Percentiles rank a stretch among this genome's conserved stretches.
Evolutionary conservation across 257 asterid genomes (phyloP).

Genomic region (Fraxinus americana): DNA sequence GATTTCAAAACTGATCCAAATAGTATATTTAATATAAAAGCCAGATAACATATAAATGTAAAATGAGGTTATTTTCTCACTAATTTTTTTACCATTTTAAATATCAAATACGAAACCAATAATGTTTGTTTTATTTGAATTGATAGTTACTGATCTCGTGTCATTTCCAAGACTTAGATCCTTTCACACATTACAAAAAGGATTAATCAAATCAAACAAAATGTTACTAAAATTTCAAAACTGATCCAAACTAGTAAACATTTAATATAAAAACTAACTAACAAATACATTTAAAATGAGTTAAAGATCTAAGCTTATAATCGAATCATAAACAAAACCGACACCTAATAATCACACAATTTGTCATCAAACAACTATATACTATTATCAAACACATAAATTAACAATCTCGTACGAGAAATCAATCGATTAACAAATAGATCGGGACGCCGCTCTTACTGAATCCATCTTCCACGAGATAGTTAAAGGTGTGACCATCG

Average conservation of each 20-base stretch:
- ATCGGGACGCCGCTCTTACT: constrained; percentile 36
- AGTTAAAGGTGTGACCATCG: constrained; percentile 54
- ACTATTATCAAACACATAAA: background rate
- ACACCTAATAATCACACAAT: constrained; percentile 3
- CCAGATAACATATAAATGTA: background rate
- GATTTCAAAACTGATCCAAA: constrained; percentile 11
- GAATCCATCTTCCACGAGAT: constrained; percentile 53
- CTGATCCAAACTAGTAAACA: constrained; percentile 1
- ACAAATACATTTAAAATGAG: background rate
- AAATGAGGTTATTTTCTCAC: background rate
- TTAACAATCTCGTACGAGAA: constrained; percentile 17
- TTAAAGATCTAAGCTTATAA: constrained; percentile 19
- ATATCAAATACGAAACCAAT: background rate
- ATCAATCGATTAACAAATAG: background rate
- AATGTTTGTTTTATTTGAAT: background rate
- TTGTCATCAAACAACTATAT: constrained; percentile 2
- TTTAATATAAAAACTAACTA: background rate
- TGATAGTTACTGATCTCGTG: background rate
- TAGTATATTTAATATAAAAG: background rate
- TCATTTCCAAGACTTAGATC: background rate
- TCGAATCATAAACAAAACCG: constrained; percentile 3
- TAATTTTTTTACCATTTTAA: background rate
- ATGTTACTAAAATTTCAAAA: constrained; percentile 1
- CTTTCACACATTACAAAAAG: background rate
- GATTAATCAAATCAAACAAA: background rate